Evolutionary conservation across 352 stramenopile genomes (phyloP), one percentile per base, ranked within the genome.

Genomic region (Halophytophthora polymorphica): DNA sequence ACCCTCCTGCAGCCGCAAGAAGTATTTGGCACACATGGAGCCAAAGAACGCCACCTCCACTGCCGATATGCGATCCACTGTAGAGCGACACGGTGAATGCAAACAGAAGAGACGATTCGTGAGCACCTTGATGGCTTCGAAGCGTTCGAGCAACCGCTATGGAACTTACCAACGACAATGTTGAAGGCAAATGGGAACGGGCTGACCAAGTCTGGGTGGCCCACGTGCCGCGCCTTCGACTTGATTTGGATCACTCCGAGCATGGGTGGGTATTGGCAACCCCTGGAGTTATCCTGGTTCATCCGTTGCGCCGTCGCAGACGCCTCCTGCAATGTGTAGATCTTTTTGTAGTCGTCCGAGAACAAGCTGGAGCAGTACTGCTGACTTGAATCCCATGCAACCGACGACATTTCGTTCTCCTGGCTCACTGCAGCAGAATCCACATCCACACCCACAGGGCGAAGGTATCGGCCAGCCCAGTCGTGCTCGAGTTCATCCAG

Each of bases 181-280:
- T 86, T 75, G 40, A 90, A 90, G 25, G 69, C 68, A 50, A 88
- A 90, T 21, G 79, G 77, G 38, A 90, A 82, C 3, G 64, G 58
- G 46, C 86, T 84, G 2, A 56, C 13, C 0, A 76, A 45, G 14
- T 50, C 47, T 2, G 75, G 62, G 14, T 76, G 61, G 1, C 72
- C 77, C 10, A 84, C 28, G 23, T 88, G 75, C 12, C 60, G 71
- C 18, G 84, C 48, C 33, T 55, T 60, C 1, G 79, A 90, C 50
- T 88, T 88, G 38, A 83, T 71, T 0, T 67, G 67, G 28, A 90
- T 68, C 3, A 69, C 58, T 1, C 79, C 79, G 15, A 74, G 35
- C 55, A 90, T 78, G 2, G 70, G 70, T 14, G 69, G 66, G 34
- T 45, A 46, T 6, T 22, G 13, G 17, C 54, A 46, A n/a, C n/a